phyloP scores from a whole-genome alignment of 1,284 basidiomycete genomes.

The Boletellus dicymbophilus region DNA sequence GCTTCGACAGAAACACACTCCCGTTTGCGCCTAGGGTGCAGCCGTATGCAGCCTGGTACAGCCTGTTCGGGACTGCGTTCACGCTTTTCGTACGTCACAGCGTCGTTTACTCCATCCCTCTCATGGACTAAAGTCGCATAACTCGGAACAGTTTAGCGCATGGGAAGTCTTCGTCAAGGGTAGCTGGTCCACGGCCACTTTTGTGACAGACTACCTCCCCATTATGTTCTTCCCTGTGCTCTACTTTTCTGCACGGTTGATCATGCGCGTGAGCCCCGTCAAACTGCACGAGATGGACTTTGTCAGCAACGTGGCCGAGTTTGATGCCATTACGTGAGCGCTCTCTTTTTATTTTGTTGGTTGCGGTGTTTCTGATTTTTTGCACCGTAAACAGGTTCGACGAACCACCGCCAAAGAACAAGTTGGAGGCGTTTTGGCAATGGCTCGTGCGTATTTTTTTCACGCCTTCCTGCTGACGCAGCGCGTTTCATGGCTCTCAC shows the following conservation, averaged over 20 bases:
- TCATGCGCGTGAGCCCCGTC: constrained; percentile 40
- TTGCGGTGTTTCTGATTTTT: neutral
- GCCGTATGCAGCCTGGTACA: constrained; percentile 50
- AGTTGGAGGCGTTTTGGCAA: constrained; percentile 25
- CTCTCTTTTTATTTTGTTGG: neutral
- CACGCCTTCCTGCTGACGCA: neutral
- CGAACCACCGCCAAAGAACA: constrained; percentile 31
- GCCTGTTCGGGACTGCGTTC: constrained; percentile 33
- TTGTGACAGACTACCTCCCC: constrained; percentile 61
- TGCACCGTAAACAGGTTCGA: constrained; percentile 18
- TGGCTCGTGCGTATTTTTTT: constrained; percentile 23
- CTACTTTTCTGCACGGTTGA: constrained; percentile 47
- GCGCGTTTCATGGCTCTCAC: no score
- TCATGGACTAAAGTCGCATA: neutral
- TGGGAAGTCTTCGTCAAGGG: constrained; percentile 45
- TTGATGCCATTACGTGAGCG: constrained; percentile 47
- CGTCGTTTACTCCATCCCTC: neutral
- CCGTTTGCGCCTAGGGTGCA: constrained; percentile 49
- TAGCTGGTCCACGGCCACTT: constrained; percentile 36
- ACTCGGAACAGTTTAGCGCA: constrained; percentile 35
- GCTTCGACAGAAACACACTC: constrained; percentile 48
- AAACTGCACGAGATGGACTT: constrained; percentile 60
- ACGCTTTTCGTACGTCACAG: constrained; percentile 42
- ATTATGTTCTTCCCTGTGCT: constrained; percentile 59
- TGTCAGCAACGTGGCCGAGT: constrained; percentile 47